Conservation (phyloP, 2,329 filamentous ascomycete species). For the Trichophyton benhamiae region DNA sequence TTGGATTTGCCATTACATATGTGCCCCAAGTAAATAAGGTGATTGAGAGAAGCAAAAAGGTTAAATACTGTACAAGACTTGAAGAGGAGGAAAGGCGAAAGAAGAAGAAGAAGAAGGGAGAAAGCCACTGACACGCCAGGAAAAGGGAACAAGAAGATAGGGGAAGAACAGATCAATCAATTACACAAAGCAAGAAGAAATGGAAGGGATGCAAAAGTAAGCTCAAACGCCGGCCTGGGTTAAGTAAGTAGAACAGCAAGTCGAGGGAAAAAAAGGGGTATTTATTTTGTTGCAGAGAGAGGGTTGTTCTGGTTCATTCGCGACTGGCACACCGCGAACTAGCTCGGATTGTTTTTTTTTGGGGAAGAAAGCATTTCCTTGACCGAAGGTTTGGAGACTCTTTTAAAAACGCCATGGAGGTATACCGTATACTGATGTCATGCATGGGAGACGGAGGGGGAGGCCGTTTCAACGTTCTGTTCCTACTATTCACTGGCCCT, state of each 20-base stretch:
- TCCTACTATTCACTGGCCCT: conserved; percentile 26
- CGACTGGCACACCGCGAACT: background rate
- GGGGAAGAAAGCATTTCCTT: background rate
- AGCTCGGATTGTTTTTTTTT: background rate
- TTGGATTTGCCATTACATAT: background rate
- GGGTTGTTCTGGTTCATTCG: too few species aligned
- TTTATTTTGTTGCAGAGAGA: too few species aligned
- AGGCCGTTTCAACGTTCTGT: background rate
- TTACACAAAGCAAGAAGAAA: background rate
- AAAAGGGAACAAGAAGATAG: background rate
- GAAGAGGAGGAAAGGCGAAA: background rate
- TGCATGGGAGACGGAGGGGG: background rate
- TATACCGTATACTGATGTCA: background rate
- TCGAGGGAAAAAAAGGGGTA: background rate
- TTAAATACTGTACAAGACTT: background rate
- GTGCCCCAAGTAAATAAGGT: background rate
- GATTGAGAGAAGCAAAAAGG: background rate
- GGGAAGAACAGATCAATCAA: background rate
- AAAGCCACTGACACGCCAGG: background rate
- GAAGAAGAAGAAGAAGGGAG: background rate
- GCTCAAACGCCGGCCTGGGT: background rate
- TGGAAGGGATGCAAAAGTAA: background rate
- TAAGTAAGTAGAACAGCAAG: background rate
- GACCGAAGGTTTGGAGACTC: background rate
- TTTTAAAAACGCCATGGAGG: background rate